Conservation (phyloP, 2,329 filamentous ascomycete genomes). For the Aspergillus bombycis region DNA sequence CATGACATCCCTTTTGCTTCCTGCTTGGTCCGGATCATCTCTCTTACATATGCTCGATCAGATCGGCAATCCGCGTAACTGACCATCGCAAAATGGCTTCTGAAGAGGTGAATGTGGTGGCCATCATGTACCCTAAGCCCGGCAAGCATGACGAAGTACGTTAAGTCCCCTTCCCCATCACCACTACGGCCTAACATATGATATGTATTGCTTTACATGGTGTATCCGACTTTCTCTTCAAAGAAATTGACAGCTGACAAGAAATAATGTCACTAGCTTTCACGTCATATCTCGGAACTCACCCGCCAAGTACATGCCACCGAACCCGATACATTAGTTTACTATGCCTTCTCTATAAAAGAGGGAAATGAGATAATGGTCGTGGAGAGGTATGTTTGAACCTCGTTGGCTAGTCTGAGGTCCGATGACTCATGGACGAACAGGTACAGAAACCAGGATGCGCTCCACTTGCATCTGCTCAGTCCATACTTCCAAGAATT, state of each 20-base stretch:
- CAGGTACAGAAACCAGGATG: conserved; percentile 33
- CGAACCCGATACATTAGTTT: conserved; percentile 36
- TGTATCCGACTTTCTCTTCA: not conserved
- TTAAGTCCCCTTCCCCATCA: not conserved
- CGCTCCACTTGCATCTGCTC: conserved; percentile 28
- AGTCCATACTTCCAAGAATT: conserved; percentile 30
- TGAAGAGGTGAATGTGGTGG: conserved; percentile 34
- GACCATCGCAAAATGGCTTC: conserved; percentile 25
- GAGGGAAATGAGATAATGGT: conserved; percentile 36
- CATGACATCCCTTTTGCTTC: not conserved
- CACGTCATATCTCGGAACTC: conserved; percentile 27
- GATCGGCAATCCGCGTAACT: not conserved
- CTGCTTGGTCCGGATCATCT: not conserved
- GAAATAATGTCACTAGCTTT: conserved; percentile 23
- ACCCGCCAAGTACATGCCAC: conserved; percentile 34
- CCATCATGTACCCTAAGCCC: conserved; percentile 33
- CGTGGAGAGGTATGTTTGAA: conserved; percentile 33
- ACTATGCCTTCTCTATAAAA: conserved; percentile 32
- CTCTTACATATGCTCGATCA: not conserved
- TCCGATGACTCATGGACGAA: conserved; percentile 4
- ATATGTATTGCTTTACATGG: not conserved
- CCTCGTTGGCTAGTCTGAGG: not conserved
- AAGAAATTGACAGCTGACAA: not conserved
- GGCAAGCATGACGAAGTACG: conserved; percentile 37
- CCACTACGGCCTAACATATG: not conserved